A percentile compares a stretch with the other conserved stretches of the same genome.
Conservation (phyloP, 2,329 filamentous ascomycete species). For the Paecilomyces variotii region DNA sequence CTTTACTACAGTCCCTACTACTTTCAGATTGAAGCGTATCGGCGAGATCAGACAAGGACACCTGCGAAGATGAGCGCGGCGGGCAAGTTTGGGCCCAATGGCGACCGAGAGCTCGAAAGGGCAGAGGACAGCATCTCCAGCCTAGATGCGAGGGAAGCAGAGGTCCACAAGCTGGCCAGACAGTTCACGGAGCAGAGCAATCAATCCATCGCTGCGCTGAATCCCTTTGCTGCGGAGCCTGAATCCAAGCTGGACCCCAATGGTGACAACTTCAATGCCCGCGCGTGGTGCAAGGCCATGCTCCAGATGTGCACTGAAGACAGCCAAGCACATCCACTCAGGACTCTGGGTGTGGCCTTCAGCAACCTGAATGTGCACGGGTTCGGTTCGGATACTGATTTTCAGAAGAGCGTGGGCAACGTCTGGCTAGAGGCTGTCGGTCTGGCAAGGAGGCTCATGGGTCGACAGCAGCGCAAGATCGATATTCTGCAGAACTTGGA, state of each 20-base stretch:
- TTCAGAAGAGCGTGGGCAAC: slow-evolving; percentile 37
- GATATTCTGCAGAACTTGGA: slow-evolving; percentile 59
- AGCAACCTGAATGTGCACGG: slow-evolving; percentile 38
- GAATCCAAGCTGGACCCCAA: slow-evolving; percentile 28
- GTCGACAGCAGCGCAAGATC: slow-evolving; percentile 36
- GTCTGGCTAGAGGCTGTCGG: slow-evolving; percentile 24
- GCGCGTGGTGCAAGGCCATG: slow-evolving; percentile 38
- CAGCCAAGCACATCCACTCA: slow-evolving; percentile 15
- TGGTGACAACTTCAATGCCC: slow-evolving; percentile 34
- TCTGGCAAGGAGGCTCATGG: slow-evolving; percentile 24
- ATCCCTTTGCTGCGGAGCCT: no score
- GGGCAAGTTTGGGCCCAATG: no score
- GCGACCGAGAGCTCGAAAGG: no score
- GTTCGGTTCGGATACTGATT: slow-evolving; percentile 35
- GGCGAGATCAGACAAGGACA: no score
- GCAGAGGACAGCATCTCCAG: no score
- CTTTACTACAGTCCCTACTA: no score
- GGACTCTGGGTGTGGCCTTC: slow-evolving; percentile 35
- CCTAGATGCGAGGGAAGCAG: no score
- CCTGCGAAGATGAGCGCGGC: no score
- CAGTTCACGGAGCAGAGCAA: no score
- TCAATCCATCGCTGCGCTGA: no score
- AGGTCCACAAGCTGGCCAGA: no score
- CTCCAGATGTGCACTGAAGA: slow-evolving; percentile 24
- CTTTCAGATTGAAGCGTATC: no score